phyloP scores from a whole-genome alignment of 306 rosid species.

The Dryas drummondii region DNA sequence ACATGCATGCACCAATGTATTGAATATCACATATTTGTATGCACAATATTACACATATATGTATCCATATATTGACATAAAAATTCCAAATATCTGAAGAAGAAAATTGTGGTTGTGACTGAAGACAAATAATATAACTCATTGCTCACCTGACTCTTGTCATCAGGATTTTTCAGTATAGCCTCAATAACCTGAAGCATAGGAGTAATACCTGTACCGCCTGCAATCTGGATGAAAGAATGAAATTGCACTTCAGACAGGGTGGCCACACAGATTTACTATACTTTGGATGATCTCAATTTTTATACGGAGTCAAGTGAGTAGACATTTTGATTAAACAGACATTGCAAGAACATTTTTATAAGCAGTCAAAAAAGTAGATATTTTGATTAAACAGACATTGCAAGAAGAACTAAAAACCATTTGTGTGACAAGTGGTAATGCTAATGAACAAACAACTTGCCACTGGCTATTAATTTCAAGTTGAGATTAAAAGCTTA shows the following conservation, averaged over 20 bases:
- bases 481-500: neutral
- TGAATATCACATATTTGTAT: neutral
- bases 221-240: slow-evolving; percentile 69
- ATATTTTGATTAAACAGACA: neutral
- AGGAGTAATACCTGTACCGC: slow-evolving; percentile 96
- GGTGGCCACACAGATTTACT: neutral
- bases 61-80: neutral
- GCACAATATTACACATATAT: neutral
- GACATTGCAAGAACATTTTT: neutral
- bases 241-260: slow-evolving; percentile 8
- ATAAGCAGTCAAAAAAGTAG: neutral
- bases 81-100: neutral
- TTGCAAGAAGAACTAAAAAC: neutral
- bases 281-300: neutral
- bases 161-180: slow-evolving; percentile 86
- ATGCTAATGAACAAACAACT: neutral
- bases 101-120: neutral
- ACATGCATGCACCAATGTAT: neutral
- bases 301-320: neutral
- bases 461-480: neutral
- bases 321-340: neutral
- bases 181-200: slow-evolving; percentile 99
- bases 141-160: slow-evolving; percentile 72
- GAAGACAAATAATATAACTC: slow-evolving; percentile 18
- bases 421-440: neutral